Percentiles rank a stretch among this genome's conserved stretches.
These are phyloP conservation scores for Neonectria ditissima DNA, from an alignment of 2,329 filamentous ascomycete species.

Conservation along the genomic window DNA sequence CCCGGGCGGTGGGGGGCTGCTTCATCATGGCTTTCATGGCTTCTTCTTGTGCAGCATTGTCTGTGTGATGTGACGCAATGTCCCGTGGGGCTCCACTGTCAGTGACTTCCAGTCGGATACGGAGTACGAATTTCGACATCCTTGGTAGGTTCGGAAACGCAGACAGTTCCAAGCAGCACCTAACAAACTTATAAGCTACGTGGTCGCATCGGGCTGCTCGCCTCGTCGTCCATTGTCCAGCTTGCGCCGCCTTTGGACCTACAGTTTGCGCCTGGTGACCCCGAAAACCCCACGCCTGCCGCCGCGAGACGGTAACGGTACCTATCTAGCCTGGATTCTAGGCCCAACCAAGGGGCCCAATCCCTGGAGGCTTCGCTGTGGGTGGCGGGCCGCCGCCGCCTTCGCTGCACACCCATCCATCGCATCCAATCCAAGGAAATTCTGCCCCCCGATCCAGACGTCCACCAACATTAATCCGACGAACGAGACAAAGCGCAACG, in stretches of 20 bases:
- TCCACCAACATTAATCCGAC: slow-evolving; percentile 20
- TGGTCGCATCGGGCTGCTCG: not conserved
- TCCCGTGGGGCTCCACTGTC: not conserved
- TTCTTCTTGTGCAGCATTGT: too few relatives aligned
- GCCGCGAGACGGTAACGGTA: slow-evolving; percentile 3
- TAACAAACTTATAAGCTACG: too few relatives aligned
- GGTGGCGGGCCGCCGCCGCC: slow-evolving; percentile 14
- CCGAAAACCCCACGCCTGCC: slow-evolving; percentile 6
- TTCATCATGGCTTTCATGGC: not conserved
- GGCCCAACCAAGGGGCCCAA: slow-evolving; percentile 14
- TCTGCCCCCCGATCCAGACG: slow-evolving; percentile 14
- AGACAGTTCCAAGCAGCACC: not conserved
- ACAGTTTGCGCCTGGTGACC: slow-evolving; percentile 3
- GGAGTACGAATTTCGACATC: not conserved
- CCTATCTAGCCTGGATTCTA: not conserved
- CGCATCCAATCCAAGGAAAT: slow-evolving; percentile 1
- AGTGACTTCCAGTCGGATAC: not conserved
- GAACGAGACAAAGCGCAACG: slow-evolving; percentile 20
- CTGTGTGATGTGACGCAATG: not conserved
- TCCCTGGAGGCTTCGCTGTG: slow-evolving; percentile 12
- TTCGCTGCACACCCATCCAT: slow-evolving; percentile 13
- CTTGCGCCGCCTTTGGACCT: not conserved
- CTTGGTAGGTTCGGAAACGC: not conserved
- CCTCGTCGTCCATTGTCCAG: not conserved
- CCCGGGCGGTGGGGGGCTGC: too few relatives aligned